Percentiles rank a stretch among this genome's conserved stretches.
Conservation (phyloP, 2,329 filamentous ascomycete genomes). For the Colletotrichum sp. region DNA sequence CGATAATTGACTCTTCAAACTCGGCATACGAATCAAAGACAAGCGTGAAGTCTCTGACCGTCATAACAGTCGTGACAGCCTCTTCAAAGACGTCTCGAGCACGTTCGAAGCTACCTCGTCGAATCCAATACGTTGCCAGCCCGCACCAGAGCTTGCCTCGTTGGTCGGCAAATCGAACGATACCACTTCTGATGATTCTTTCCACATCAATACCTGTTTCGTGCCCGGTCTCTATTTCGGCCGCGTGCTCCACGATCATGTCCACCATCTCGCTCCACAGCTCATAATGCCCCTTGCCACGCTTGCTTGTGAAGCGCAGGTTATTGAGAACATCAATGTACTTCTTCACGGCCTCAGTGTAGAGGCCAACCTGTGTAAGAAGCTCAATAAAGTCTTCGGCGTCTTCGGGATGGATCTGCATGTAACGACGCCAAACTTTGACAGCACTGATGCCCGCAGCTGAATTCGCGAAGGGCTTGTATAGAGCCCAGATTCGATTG, state of each 20-base stretch:
- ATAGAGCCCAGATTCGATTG: constrained; percentile 92
- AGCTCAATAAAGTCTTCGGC: constrained; percentile 95
- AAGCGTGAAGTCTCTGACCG: constrained; percentile 93
- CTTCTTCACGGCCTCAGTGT: constrained; percentile 87
- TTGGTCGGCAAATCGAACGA: constrained; percentile 90
- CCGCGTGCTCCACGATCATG: constrained; percentile 87
- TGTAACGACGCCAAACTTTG: constrained; percentile 93
- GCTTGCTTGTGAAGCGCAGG: constrained; percentile 86
- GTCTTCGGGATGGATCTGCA: constrained; percentile 96
- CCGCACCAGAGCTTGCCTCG: constrained; percentile 94
- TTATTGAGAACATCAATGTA: constrained; percentile 96
- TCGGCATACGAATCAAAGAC: constrained; percentile 97
- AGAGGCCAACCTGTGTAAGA: constrained; percentile 79
- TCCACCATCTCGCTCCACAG: constrained; percentile 99
- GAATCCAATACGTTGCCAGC: constrained; percentile 95
- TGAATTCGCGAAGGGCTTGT: constrained; percentile 88
- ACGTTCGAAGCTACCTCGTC: constrained; percentile 88
- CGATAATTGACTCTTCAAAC: constrained; percentile 95
- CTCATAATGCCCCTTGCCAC: constrained; percentile 93
- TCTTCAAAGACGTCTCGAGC: constrained; percentile 95
- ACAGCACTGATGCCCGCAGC: constrained; percentile 90
- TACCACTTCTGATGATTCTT: constrained; percentile 89
- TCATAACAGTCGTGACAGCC: constrained; percentile 97
- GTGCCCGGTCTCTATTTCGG: constrained; percentile 80
- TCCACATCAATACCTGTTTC: constrained; percentile 90